Evolutionary conservation across 768 basidiomycete species (phyloP), one percentile per base, ranked within the genome.

Genomic region (Termitomyces sp.): DNA sequence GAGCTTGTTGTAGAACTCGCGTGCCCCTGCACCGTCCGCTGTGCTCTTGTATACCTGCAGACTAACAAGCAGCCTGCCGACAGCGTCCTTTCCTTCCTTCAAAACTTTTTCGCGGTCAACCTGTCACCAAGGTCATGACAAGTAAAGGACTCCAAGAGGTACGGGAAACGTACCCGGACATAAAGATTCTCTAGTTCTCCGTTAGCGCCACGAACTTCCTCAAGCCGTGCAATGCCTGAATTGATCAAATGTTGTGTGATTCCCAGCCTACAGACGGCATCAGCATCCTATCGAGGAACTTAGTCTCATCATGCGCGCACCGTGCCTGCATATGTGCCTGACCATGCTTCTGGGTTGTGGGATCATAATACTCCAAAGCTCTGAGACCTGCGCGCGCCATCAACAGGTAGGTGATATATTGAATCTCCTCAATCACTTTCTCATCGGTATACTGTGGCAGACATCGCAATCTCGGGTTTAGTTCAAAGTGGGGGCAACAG

Each of bases 301-400:
- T 26, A 20, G 1, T 47, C 30, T 14, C 16, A 22, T 33, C 52
- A 49, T 14, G 38, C 22, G 60, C 81, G 48, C 69, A 90, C 89
- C 90, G 83, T 46, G 90, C 91, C 71, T 93, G 89, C 92, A 92
- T 94, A 66, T 92, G 90, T 16, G 90, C 91, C 67, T 94, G 90
- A 18, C 92, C 90, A 64, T 94, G 92, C 69, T 92, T 92, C 71
- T 85, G 74, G 14, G 85, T 89, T 28, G 73, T 75, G 26, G 92
- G 92, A 65, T 95, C 90, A 64, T 89, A 95, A 67, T 77, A 92
- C 68, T 94, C 90, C 38, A 94, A 76, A 5, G 84, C 91, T 36
- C 87, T 79, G 36, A 94, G 69, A 60, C 88, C 93, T 41, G 83
- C 86, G 30, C 92, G 83, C n/a, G 88, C 90, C 92, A 94, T 94